Percentiles rank a stretch among this genome's conserved stretches.
Conservation (phyloP, 2,329 filamentous ascomycete species). For the Nemania diffusa region DNA sequence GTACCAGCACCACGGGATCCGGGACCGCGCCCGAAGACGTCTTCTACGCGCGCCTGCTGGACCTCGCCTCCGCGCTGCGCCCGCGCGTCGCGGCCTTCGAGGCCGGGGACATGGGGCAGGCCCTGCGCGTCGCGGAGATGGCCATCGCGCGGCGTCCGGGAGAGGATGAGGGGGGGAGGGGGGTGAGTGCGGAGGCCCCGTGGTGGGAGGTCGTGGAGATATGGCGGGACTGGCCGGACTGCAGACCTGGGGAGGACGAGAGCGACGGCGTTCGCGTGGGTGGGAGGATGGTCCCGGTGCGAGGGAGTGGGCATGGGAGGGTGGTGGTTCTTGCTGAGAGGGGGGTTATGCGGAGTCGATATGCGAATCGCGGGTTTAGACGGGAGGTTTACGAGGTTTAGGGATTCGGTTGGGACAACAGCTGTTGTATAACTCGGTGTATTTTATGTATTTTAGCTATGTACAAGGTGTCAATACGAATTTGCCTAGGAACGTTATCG, state of each 20-base stretch:
- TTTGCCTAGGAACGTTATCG: too few species aligned
- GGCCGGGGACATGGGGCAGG: conserved; percentile 76
- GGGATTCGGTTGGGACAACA: not conserved
- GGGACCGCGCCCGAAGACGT: conserved; percentile 55
- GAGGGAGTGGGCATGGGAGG: conserved; percentile 61
- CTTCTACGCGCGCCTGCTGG: conserved; percentile 75
- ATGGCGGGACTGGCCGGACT: conserved; percentile 75
- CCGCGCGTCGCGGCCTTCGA: conserved; percentile 74
- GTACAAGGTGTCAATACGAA: too few species aligned
- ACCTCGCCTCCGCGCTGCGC: conserved; percentile 60
- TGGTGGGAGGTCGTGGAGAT: conserved; percentile 64
- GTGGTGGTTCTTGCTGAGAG: conserved; percentile 52
- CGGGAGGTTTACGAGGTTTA: conserved; percentile 8
- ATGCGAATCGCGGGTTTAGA: conserved; percentile 25
- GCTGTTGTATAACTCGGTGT: not conserved
- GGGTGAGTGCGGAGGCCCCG: not conserved
- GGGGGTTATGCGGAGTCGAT: conserved; percentile 13
- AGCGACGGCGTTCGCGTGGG: conserved; percentile 38
- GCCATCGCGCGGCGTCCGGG: conserved; percentile 46
- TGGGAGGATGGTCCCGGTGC: conserved; percentile 51
- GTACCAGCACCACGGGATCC: not conserved
- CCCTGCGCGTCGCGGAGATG: conserved; percentile 67
- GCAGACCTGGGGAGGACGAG: conserved; percentile 47
- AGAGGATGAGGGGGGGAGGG: not conserved
- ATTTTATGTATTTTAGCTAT: not conserved